Conservation (phyloP, 495 filamentous ascomycete genomes). For the Lichenothelia convexa region DNA sequence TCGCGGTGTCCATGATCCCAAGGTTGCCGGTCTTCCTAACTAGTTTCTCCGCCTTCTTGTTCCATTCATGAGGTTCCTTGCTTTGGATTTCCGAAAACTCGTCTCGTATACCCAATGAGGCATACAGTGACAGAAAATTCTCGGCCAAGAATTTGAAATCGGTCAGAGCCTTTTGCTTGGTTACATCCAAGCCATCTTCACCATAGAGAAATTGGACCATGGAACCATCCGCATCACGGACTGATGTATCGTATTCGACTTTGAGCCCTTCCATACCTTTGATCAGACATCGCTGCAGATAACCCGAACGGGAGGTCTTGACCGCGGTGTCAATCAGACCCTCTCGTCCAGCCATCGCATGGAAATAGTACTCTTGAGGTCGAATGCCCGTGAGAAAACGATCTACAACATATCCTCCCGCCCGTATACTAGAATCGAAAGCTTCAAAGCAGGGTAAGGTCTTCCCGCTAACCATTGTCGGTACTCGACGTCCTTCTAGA, state of each 20-base stretch:
- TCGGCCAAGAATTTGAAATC: slow-evolving; percentile 81
- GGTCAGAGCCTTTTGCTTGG: slow-evolving; percentile 78
- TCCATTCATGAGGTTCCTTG: slow-evolving; percentile 35
- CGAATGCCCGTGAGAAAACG: slow-evolving; percentile 97
- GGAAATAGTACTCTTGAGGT: slow-evolving; percentile 97
- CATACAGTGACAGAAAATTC: slow-evolving; percentile 44
- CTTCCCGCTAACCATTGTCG: slow-evolving; percentile 95
- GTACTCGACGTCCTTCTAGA: slow-evolving; percentile 85
- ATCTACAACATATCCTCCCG: slow-evolving; percentile 85
- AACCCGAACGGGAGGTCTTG: slow-evolving; percentile 92
- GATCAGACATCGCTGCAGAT: slow-evolving; percentile 91
- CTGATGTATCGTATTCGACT: slow-evolving; percentile 83
- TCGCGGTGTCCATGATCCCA: slow-evolving; percentile 57
- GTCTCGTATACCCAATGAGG: slow-evolving; percentile 31
- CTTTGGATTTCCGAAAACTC: slow-evolving; percentile 28
- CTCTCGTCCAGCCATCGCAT: slow-evolving; percentile 98
- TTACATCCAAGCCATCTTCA: slow-evolving; percentile 87
- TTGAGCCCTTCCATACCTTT: slow-evolving; percentile 96
- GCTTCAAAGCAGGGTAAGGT: slow-evolving; percentile 87
- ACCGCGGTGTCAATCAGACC: slow-evolving; percentile 98
- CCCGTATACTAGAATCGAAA: slow-evolving; percentile 73
- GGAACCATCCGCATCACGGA: slow-evolving; percentile 82
- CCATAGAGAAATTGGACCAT: slow-evolving; percentile 93
- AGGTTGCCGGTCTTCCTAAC: slow-evolving; percentile 49
- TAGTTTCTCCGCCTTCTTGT: slow-evolving; percentile 65